Percentiles rank a stretch among this genome's conserved stretches.
Evolutionary conservation across 176 grass and related monocot species (phyloP).

Genomic region (Bothriochloa decipiens): DNA sequence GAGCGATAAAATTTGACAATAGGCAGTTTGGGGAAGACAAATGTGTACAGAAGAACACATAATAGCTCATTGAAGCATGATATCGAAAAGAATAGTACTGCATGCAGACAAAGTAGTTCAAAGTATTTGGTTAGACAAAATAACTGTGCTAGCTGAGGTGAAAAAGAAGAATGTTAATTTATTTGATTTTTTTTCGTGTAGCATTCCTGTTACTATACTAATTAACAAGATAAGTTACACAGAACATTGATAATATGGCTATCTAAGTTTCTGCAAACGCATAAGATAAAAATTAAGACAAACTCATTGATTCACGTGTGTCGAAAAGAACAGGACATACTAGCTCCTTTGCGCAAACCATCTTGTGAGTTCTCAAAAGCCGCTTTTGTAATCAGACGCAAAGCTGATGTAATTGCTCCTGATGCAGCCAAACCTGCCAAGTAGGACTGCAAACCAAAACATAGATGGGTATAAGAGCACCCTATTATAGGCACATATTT

Average conservation of each 20-base stretch:
- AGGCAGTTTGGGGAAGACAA: conserved; percentile 15
- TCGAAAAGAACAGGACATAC: background rate
- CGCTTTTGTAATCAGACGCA: conserved; percentile 5
- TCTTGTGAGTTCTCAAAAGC: conserved; percentile 5
- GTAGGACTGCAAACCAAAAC: conserved; percentile 2
- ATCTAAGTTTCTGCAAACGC: background rate
- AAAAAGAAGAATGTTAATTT: background rate
- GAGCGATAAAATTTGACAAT: conserved; percentile 23
- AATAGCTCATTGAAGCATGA: conserved; percentile 19
- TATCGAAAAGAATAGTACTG: conserved; percentile 26
- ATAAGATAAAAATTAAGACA: background rate
- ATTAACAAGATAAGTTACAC: background rate
- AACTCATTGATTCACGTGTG: background rate
- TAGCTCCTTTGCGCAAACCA: conserved; percentile 30
- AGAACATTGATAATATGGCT: background rate
- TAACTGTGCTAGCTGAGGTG: background rate
- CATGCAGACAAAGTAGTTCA: background rate
- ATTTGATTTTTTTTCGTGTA: background rate
- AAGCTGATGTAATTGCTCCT: conserved; percentile 24
- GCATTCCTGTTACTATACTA: background rate
- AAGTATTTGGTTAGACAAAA: background rate
- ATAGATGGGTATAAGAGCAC: background rate
- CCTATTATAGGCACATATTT: background rate
- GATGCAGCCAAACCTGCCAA: conserved; percentile 25
- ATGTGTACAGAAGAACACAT: conserved; percentile 20